Conservation (phyloP, 495 filamentous ascomycete genomes). For the Penicillium alfredii region DNA sequence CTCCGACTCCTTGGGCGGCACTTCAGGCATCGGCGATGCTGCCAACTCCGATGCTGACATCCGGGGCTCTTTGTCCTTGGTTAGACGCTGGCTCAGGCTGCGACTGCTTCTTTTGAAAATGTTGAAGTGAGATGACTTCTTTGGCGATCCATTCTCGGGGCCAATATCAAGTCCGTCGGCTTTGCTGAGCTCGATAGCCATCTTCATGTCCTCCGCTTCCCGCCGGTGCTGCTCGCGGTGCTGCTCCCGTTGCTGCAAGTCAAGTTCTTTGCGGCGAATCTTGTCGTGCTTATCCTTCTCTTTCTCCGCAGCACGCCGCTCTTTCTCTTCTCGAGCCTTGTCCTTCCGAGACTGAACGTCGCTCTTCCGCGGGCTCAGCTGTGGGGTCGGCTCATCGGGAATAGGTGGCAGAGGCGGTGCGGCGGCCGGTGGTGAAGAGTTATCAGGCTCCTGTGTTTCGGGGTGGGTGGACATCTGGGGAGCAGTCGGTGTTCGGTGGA, state of each 20-base stretch:
- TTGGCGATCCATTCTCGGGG: conserved; percentile 34
- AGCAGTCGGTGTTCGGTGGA: conserved; percentile 57
- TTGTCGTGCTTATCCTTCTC: conserved; percentile 59
- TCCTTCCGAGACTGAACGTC: conserved; percentile 44
- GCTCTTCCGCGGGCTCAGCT: conserved; percentile 39
- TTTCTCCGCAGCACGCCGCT: conserved; percentile 60
- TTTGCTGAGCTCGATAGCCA: conserved; percentile 54
- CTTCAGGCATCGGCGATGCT: conserved; percentile 15
- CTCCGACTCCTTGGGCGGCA: conserved; percentile 7
- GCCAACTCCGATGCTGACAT: conserved; percentile 29
- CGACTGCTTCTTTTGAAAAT: conserved; percentile 53
- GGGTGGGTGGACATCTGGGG: conserved; percentile 42
- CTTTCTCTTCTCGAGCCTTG: conserved; percentile 54
- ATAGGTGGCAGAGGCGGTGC: conserved; percentile 33
- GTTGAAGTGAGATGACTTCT: conserved; percentile 39
- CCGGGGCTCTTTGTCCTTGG: conserved; percentile 34
- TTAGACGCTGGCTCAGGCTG: conserved; percentile 49
- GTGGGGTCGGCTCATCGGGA: conserved; percentile 24
- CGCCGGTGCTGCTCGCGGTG: conserved; percentile 45
- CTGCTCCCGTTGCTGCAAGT: conserved; percentile 31
- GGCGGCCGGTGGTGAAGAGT: conserved; percentile 10
- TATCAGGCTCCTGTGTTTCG: conserved; percentile 27
- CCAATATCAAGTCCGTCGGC: conserved; percentile 22
- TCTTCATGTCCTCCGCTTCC: conserved; percentile 54
- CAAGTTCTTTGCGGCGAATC: conserved; percentile 58